Conservation (phyloP, 352 stramenopile genomes). For the Phytophthora brassicae region DNA sequence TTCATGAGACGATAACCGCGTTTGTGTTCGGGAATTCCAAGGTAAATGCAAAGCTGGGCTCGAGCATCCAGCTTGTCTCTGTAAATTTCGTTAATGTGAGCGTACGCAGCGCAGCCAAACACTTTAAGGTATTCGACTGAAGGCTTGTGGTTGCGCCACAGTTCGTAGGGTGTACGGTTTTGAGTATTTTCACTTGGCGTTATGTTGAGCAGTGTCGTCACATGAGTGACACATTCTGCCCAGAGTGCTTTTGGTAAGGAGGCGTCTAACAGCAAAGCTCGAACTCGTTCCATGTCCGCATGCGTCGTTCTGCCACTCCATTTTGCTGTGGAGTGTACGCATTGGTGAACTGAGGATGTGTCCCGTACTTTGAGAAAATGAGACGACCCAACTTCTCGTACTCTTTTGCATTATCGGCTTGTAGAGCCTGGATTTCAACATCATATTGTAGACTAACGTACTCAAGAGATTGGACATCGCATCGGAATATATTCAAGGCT, state of each 20-base stretch:
- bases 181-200: background rate
- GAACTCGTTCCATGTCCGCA: constrained; percentile 17
- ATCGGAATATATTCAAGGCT: background rate
- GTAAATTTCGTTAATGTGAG: constrained; percentile 1
- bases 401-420: constrained; percentile 7
- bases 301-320: constrained; percentile 12
- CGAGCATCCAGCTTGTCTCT: constrained; percentile 7
- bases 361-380: constrained; percentile 15
- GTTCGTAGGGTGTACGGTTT: background rate
- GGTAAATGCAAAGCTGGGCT: background rate
- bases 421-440: background rate
- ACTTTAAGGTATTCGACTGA: constrained; percentile 3
- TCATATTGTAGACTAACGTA: background rate
- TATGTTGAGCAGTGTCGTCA: constrained; percentile 16
- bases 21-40: background rate
- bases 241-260: constrained; percentile 2
- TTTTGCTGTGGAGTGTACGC: constrained; percentile 21
- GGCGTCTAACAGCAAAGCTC: background rate
- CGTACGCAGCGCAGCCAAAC: background rate
- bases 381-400: constrained; percentile 15
- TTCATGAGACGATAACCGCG: constrained; percentile 7
- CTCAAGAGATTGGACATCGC: background rate
- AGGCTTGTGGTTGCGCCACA: constrained; percentile 2
- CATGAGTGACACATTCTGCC: constrained; percentile 1
- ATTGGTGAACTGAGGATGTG: constrained; percentile 19